Evolutionary conservation across 2,329 filamentous ascomycete genomes (phyloP).

Genomic region (Sarocladiaceae sp.): DNA sequence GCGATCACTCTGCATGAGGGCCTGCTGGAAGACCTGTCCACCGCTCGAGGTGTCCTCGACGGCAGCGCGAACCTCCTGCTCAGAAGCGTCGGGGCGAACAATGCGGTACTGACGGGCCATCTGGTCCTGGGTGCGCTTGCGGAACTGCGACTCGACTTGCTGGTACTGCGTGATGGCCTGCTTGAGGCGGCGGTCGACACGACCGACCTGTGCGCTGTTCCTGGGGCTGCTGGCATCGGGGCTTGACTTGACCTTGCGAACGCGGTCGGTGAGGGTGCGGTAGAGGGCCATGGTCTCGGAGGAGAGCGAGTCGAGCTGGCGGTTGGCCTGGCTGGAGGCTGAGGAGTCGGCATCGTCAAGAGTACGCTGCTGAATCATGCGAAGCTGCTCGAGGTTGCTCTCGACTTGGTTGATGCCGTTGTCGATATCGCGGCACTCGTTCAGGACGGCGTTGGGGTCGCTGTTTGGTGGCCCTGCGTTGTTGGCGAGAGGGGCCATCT

Average conservation of each 20-base stretch:
- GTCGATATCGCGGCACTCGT: conserved; percentile 78
- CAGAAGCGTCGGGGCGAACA: conserved; percentile 72
- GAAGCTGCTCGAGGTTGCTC: conserved; percentile 63
- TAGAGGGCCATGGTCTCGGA: conserved; percentile 79
- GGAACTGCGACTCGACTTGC: conserved; percentile 71
- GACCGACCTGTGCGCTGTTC: conserved; percentile 75
- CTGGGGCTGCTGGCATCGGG: conserved; percentile 66
- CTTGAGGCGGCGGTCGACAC: conserved; percentile 74
- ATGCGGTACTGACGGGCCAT: conserved; percentile 88
- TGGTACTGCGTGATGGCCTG: conserved; percentile 77
- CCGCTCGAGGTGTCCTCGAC: conserved; percentile 63
- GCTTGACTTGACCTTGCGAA: conserved; percentile 76
- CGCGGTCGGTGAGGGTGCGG: conserved; percentile 68
- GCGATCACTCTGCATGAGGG: conserved; percentile 74
- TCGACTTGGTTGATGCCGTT: conserved; percentile 70
- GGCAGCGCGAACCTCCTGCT: conserved; percentile 70
- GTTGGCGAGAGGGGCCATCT: conserved; percentile 62
- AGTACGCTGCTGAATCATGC: conserved; percentile 62
- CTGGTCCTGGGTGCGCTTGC: conserved; percentile 73
- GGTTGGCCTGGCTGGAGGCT: conserved; percentile 56
- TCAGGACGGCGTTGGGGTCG: conserved; percentile 72
- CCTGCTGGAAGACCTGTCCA: conserved; percentile 81
- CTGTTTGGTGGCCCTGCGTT: conserved; percentile 37
- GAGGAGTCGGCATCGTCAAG: conserved; percentile 71
- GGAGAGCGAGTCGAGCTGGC: conserved; percentile 66